phyloP scores from a whole-genome alignment of 148 eudicot species.

The Arctostaphylos glauca region DNA sequence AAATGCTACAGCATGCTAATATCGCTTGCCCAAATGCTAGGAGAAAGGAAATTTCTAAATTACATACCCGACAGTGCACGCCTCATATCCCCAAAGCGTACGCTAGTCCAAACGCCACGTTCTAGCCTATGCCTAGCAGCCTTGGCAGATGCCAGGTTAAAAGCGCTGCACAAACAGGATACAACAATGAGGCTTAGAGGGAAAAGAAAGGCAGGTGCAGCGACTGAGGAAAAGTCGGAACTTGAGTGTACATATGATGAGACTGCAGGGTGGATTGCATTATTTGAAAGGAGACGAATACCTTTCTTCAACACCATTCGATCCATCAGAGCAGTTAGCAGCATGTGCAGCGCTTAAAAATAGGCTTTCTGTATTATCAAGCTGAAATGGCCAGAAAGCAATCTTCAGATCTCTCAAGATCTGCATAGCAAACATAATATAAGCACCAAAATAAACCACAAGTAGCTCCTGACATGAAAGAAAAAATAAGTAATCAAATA shows the following conservation, averaged over 20 bases:
- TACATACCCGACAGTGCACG: slow-evolving; percentile 78
- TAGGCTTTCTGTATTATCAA: slow-evolving; percentile 57
- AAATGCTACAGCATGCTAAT: not conserved
- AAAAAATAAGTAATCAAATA: not conserved
- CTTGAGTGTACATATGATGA: not conserved
- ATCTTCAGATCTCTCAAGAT: slow-evolving; percentile 67
- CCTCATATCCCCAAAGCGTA: slow-evolving; percentile 82
- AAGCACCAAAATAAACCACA: slow-evolving; percentile 12
- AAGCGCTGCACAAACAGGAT: slow-evolving; percentile 39
- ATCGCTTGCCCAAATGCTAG: not conserved
- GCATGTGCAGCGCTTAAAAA: slow-evolving; percentile 85
- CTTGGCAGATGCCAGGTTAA: slow-evolving; percentile 80
- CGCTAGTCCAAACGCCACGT: slow-evolving; percentile 94
- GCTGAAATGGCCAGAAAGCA: slow-evolving; percentile 90
- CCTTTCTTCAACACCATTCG: slow-evolving; percentile 41
- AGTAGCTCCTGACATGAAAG: not conserved
- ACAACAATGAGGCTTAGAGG: slow-evolving; percentile 10
- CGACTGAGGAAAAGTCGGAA: not conserved
- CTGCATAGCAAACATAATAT: slow-evolving; percentile 31
- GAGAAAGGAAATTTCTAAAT: not conserved
- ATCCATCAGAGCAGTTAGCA: slow-evolving; percentile 58
- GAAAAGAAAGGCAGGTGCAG: not conserved
- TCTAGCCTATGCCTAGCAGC: slow-evolving; percentile 88
- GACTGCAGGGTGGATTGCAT: not conserved
- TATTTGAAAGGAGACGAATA: slow-evolving; percentile 7